These are phyloP conservation scores for Mychonastes homosphaera DNA, from an alignment of 139 green algal species.

Conservation along the genomic window DNA sequence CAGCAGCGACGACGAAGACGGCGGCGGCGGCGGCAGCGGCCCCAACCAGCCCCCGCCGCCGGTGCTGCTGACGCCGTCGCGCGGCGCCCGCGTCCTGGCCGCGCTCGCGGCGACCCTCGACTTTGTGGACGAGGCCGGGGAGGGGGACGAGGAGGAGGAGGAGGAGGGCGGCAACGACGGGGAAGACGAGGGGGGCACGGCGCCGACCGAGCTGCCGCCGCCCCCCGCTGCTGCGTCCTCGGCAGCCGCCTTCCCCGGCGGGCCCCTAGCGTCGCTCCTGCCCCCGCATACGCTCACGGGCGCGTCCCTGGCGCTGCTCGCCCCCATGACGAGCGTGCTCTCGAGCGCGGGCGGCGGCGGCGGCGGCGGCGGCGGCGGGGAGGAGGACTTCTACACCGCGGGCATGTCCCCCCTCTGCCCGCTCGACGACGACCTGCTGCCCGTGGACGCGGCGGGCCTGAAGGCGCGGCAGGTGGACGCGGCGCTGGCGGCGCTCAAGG, in stretches of 20 bases:
- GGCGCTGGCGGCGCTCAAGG: too few species aligned
- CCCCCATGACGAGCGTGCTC: too few species aligned
- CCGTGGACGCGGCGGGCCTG: slow-evolving; percentile 39
- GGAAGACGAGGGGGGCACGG: neutral
- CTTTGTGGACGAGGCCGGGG: too few species aligned
- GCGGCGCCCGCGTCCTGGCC: too few species aligned
- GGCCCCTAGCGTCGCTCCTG: too few species aligned
- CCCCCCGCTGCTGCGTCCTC: neutral
- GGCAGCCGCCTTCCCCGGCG: too few species aligned
- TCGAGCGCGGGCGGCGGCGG: neutral
- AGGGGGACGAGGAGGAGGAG: neutral
- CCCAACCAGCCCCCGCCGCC: neutral
- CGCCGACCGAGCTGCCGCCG: neutral
- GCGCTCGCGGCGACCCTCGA: too few species aligned
- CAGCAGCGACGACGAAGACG: slow-evolving; percentile 3
- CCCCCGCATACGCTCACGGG: too few species aligned
- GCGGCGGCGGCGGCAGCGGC: neutral
- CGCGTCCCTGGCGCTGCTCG: too few species aligned
- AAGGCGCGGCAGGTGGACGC: slow-evolving; percentile 50
- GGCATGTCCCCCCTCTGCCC: slow-evolving; percentile 48
- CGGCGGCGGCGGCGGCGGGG: too few species aligned
- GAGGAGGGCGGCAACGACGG: neutral
- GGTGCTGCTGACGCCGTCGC: too few species aligned
- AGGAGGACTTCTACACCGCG: slow-evolving; percentile 15
- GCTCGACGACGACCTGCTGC: slow-evolving; percentile 44